Percentiles rank a stretch among this genome's conserved stretches.
Evolutionary conservation across 2,329 filamentous ascomycete species (phyloP).

Genomic region (Triangularia setosa): DNA sequence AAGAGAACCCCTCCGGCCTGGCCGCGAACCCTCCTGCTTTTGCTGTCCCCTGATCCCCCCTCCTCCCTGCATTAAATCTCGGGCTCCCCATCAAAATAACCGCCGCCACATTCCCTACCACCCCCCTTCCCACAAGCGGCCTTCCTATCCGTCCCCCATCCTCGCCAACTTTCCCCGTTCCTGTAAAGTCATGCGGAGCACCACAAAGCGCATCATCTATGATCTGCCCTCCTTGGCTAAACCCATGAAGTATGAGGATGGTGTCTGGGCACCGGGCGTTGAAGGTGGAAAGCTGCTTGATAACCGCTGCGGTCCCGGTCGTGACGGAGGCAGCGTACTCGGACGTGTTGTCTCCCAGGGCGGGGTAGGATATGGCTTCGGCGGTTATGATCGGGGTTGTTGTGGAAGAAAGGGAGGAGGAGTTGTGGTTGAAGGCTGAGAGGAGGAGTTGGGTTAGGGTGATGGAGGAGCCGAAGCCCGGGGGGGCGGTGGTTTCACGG

Average conservation of each 20-base stretch:
- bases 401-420: constrained; percentile 33
- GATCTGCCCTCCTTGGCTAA: constrained; percentile 61
- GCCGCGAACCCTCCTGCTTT: constrained; percentile 54
- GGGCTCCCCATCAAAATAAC: constrained; percentile 60
- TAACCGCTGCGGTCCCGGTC: constrained; percentile 51
- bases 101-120: constrained; percentile 50
- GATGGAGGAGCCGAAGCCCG: constrained; percentile 42
- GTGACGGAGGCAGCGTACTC: constrained; percentile 49
- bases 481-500: constrained; percentile 44
- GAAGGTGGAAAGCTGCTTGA: constrained; percentile 43
- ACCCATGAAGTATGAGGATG: constrained; percentile 56
- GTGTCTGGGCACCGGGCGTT: constrained; percentile 50
- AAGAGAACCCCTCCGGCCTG: constrained; percentile 51
- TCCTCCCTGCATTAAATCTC: constrained; percentile 46
- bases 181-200: constrained; percentile 40
- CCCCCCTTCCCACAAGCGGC: constrained; percentile 39
- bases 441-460: constrained; percentile 43
- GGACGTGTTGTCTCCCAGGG: constrained; percentile 46
- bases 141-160: constrained; percentile 10
- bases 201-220: constrained; percentile 57
- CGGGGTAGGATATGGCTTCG: constrained; percentile 49
- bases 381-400: constrained; percentile 30
- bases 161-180: background rate
- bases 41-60: constrained; percentile 58
- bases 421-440: background rate